Evolutionary conservation across 2,329 filamentous ascomycete species (phyloP).

Genomic region (Phoma sp.): DNA sequence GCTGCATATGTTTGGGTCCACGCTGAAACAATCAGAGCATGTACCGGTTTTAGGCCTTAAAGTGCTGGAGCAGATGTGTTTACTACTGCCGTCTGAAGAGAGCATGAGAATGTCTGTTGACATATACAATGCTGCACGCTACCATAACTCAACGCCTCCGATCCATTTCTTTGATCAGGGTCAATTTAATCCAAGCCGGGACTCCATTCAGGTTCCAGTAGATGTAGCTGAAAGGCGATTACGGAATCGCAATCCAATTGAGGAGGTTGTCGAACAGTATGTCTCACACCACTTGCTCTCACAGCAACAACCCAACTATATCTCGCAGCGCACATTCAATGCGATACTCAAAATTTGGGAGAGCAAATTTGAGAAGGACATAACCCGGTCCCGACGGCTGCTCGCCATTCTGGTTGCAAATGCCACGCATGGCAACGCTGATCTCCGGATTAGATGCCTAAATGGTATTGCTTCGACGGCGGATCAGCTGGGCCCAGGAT

Average conservation of each 20-base stretch:
- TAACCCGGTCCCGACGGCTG: slow-evolving; percentile 16
- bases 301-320: slow-evolving; percentile 6
- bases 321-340: slow-evolving; percentile 22
- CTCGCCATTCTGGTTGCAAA: slow-evolving; percentile 27
- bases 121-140: slow-evolving; percentile 20
- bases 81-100: slow-evolving; percentile 21
- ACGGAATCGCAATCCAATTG: slow-evolving; percentile 12
- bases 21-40: slow-evolving; percentile 24
- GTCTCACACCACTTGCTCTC: slow-evolving; percentile 26
- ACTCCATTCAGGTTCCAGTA: too few species aligned
- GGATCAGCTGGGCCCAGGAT: slow-evolving; percentile 11
- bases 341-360: slow-evolving; percentile 30
- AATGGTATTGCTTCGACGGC: slow-evolving; percentile 20
- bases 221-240: too few species aligned
- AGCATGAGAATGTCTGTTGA: slow-evolving; percentile 19
- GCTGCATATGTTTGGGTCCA: slow-evolving; percentile 27
- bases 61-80: slow-evolving; percentile 3
- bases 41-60: slow-evolving; percentile 2
- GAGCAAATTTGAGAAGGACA: neutral
- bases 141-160: neutral
- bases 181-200: too few species aligned
- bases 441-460: slow-evolving; percentile 27
- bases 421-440: slow-evolving; percentile 3
- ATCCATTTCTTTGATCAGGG: too few species aligned
- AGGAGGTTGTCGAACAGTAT: slow-evolving; percentile 24